Evolutionary conservation across 2,329 filamentous ascomycete species (phyloP), one percentile per base, ranked within the genome.

Genomic region (Achaetomium macrosporum): DNA sequence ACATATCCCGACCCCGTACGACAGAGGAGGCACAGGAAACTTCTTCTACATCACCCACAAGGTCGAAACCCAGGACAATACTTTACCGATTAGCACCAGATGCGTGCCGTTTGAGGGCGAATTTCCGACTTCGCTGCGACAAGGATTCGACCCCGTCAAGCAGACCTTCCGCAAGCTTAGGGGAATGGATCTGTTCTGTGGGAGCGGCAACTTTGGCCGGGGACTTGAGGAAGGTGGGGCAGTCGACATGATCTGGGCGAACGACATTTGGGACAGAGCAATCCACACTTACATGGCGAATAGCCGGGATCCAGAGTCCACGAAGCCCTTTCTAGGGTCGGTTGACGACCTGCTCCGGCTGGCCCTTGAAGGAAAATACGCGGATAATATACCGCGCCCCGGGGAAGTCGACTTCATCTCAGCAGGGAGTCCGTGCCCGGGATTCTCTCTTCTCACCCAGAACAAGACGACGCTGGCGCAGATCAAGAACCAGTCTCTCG

Each of bases 201-300:
- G 89, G 1, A 84, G 85, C 16, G 88, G 89, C 0, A 90, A 85
- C 48, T 82, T 93, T 47, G 88, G 88, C 5, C 76, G 86, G 30
- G 88, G 88, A 0, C 71, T 95, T 0, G 87, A 90, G 65, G 87
- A 90, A 49, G 81, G 81, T 1, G 82, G 83, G 0, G 82, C 75
- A 0, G 75, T 90, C 0, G 65, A 82, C 25, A 86, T 87, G 65
- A 71, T 74, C 3, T 86, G 81, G 73, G 82, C 81, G 0, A 84
- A 91, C 25, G 89, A 95, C 61, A 80, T 81, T 53, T 79, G 77
- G 51, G 59, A 69, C 0, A 69, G 73, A 5, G 86, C 88, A 0
- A 77, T 91, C 0, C 84, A 89, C 47, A 88, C 85, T 0, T 88
- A 90, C 57, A 79, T 82, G 67, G 87, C 87, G 0, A 93, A 93